These are phyloP conservation scores for Mortierella sp. DNA, from an alignment of 371 early-diverging fungal genomes.

Conservation along the genomic window DNA sequence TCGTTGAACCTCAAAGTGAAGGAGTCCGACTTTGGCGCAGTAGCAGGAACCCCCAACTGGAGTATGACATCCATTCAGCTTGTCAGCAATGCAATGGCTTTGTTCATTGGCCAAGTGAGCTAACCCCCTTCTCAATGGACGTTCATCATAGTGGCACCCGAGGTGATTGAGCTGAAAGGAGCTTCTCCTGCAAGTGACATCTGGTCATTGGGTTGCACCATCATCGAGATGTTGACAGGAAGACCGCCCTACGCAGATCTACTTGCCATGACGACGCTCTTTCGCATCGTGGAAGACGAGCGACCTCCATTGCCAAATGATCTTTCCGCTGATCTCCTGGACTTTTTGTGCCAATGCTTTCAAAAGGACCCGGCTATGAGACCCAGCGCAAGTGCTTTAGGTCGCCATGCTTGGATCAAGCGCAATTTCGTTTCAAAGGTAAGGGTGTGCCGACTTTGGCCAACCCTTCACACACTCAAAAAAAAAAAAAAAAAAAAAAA, in stretches of 20 bases:
- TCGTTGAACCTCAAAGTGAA: conserved; percentile 81
- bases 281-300: conserved; percentile 91
- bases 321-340: conserved; percentile 77
- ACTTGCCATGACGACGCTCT: conserved; percentile 88
- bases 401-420: conserved; percentile 78
- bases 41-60: conserved; percentile 96
- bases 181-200: conserved; percentile 88
- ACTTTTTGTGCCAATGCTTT: conserved; percentile 84
- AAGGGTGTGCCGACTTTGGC: neutral
- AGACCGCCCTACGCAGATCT: conserved; percentile 88
- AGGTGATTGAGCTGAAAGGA: conserved; percentile 89
- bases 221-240: conserved; percentile 87
- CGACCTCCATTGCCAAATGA: conserved; percentile 87
- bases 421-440: conserved; percentile 37
- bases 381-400: conserved; percentile 75
- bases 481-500: too few relatives aligned
- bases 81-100: neutral
- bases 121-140: neutral
- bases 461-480: neutral
- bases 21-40: conserved; percentile 68
- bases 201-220: conserved; percentile 89
- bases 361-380: conserved; percentile 78
- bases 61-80: conserved; percentile 60
- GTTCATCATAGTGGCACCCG: conserved; percentile 88
- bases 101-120: too few relatives aligned